Evolutionary conservation across 208 protist species (phyloP).

Genomic region (Acanthamoeba castellanii): DNA sequence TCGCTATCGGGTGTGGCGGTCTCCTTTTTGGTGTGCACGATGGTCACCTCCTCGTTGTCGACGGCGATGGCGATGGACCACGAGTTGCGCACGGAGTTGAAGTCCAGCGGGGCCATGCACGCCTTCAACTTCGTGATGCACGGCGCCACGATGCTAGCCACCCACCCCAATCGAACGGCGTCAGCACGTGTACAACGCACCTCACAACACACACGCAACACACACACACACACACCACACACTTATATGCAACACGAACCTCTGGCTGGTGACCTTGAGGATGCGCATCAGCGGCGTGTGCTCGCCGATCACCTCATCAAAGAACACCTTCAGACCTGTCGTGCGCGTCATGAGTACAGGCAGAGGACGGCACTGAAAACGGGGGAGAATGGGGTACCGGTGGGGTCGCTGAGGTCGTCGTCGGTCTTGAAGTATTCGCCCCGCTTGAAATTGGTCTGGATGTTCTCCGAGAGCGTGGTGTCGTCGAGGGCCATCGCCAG

Average conservation of each 20-base stretch:
- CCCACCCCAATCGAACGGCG: background rate
- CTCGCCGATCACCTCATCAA: conserved; percentile 34
- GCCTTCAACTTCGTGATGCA: conserved; percentile 33
- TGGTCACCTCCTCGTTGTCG: conserved; percentile 21
- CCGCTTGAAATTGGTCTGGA: background rate
- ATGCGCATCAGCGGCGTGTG: conserved; percentile 37
- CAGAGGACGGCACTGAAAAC: background rate
- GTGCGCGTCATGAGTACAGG: background rate
- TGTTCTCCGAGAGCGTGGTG: background rate
- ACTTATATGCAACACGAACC: background rate
- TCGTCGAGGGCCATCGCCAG: conserved; percentile 58
- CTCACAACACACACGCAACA: background rate
- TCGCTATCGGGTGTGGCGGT: conserved; percentile 28
- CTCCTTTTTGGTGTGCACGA: conserved; percentile 42
- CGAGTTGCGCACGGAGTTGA: conserved; percentile 39
- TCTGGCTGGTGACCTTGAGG: conserved; percentile 59
- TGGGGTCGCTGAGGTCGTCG: conserved; percentile 14
- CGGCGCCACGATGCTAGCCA: background rate
- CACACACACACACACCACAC: background rate
- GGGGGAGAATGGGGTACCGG: background rate
- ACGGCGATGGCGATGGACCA: conserved; percentile 29
- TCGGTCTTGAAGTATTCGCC: conserved; percentile 14
- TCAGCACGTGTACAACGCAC: too few species aligned
- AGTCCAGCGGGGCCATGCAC: conserved; percentile 18
- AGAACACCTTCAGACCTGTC: conserved; percentile 3